phyloP scores from a whole-genome alignment of 1,284 basidiomycete genomes.

The Omphalotus olearius region DNA sequence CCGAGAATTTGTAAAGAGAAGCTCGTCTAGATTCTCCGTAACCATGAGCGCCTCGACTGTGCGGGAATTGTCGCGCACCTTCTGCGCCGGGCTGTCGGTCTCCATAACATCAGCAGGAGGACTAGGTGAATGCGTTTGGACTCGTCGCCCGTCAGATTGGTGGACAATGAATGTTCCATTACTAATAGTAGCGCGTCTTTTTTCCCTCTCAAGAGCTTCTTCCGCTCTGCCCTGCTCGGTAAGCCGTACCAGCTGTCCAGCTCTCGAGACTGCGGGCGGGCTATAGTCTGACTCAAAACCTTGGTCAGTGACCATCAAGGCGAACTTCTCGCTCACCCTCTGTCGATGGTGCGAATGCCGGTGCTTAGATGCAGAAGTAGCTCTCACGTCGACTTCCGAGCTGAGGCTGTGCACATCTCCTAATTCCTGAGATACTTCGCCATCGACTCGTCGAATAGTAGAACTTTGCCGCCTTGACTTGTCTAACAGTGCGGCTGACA shows the following conservation, averaged over 20 bases:
- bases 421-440: too few relatives aligned
- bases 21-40: too few relatives aligned
- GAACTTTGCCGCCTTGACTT: neutral
- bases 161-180: neutral
- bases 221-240: conserved; percentile 5
- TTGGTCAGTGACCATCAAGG: neutral
- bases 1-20: too few relatives aligned
- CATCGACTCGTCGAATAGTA: neutral
- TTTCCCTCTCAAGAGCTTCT: conserved; percentile 10
- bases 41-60: too few relatives aligned
- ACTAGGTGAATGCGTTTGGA: too few relatives aligned
- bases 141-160: too few relatives aligned
- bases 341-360: neutral
- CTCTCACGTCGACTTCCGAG: too few relatives aligned
- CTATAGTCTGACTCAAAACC: conserved; percentile 9
- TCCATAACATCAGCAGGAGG: too few relatives aligned
- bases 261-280: conserved; percentile 10
- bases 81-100: too few relatives aligned
- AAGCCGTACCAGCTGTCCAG: conserved; percentile 7
- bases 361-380: neutral
- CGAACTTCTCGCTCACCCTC: neutral
- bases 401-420: too few relatives aligned
- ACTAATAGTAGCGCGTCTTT: conserved; percentile 4
- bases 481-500: neutral
- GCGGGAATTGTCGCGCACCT: too few relatives aligned